phyloP scores from a whole-genome alignment of 1,139 yeast species.

The Suhomyces yuchorum region DNA sequence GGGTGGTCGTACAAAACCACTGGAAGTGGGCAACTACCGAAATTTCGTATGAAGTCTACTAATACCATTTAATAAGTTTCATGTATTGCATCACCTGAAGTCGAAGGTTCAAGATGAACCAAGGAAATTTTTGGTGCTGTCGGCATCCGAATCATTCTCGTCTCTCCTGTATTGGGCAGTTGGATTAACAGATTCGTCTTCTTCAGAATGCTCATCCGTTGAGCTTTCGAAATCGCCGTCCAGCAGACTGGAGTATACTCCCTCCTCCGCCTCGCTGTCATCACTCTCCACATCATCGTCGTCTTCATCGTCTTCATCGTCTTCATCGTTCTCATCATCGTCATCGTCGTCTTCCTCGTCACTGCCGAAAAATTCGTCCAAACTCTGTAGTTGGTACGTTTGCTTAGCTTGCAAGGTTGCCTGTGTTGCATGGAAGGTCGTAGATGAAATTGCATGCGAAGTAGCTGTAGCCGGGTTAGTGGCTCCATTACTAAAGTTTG shows the following conservation, averaged over 20 bases:
- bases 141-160: constrained; percentile 8
- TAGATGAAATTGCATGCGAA: constrained; percentile 31
- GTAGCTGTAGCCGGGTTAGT: constrained; percentile 25
- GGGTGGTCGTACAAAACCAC: background rate
- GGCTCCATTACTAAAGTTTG: constrained; percentile 16
- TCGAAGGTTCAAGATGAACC: background rate
- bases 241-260: background rate
- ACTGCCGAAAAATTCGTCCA: constrained; percentile 79
- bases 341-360: constrained; percentile 49
- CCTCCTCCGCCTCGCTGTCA: constrained; percentile 11
- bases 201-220: constrained; percentile 5
- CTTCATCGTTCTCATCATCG: constrained; percentile 29
- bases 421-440: constrained; percentile 16
- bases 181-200: constrained; percentile 4
- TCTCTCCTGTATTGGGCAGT: constrained; percentile 2
- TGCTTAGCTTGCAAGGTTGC: constrained; percentile 24
- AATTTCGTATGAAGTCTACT: background rate
- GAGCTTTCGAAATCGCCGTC: constrained; percentile 5
- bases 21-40: background rate
- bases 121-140: constrained; percentile 6
- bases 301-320: constrained; percentile 25
- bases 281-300: constrained; percentile 25
- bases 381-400: constrained; percentile 64
- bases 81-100: background rate
- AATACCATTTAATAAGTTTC: background rate